phyloP scores from a whole-genome alignment of 768 basidiomycete species.

The Xerocomus spinulosus region DNA sequence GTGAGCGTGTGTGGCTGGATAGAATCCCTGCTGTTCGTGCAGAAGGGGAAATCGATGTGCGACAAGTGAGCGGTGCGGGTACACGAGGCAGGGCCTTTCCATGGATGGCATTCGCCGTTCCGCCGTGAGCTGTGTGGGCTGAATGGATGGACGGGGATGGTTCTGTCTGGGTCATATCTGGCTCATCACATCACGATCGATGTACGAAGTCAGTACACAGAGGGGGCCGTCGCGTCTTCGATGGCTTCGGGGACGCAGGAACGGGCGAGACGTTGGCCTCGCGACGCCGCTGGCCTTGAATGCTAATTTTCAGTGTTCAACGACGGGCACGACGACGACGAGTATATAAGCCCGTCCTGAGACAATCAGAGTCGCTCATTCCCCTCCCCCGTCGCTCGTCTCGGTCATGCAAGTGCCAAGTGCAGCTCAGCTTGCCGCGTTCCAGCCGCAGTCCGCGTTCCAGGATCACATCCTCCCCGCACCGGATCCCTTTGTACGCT shows the following conservation, averaged over 20 bases:
- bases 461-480: neutral
- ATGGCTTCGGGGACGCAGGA: conserved; percentile 16
- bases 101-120: conserved; percentile 22
- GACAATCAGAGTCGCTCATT: neutral
- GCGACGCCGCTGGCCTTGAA: conserved; percentile 24
- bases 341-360: conserved; percentile 18
- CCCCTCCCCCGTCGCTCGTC: neutral
- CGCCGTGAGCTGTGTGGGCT: conserved; percentile 15
- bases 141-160: neutral
- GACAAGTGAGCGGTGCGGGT: neutral
- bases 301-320: conserved; percentile 7
- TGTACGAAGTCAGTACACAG: conserved; percentile 1
- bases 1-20: conserved; percentile 6
- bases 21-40: conserved; percentile 10
- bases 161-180: neutral
- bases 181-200: conserved; percentile 25
- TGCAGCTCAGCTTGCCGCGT: conserved; percentile 11
- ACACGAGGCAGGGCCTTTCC: conserved; percentile 21
- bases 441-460: conserved; percentile 10
- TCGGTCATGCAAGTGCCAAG: conserved; percentile 9
- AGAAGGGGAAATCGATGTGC: conserved; percentile 22
- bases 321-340: conserved; percentile 1
- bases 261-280: conserved; percentile 9
- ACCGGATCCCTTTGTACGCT: conserved; percentile 23
- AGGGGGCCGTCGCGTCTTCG: conserved; percentile 5